Base-by-base conservation (phyloP, 208 protist species). In the Sergeia podlipaevii region DNA sequence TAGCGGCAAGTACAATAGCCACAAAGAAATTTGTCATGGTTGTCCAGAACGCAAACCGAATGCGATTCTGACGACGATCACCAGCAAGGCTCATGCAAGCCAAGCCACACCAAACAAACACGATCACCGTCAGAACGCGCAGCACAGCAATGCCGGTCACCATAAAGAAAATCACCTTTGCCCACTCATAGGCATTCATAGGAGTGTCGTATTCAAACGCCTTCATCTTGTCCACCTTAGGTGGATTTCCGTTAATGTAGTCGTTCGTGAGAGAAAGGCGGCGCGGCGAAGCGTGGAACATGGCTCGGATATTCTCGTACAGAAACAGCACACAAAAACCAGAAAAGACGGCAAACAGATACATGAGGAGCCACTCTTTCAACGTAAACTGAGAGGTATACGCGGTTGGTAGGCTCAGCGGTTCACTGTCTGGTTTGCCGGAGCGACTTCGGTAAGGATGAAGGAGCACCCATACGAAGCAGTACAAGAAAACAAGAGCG, bases 151-250 rank as follows among this genome's bases (percentile, higher is more conserved):
- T 62, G n/a, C 84, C 84, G 15, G 77, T 83, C 1, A 77, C 27
- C 3, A 70, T 47, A 36, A 95, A 92, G 34, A 88, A 85, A 18
- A 59, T 21, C 5, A 84, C 52, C 36, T 95, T 95, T 10, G 78
- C 17, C 23, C 60, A 50, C 52, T 93, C 81, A 65, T 93, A 93
- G 5, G 47, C 33, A 13, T 49, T 79, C 50, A 80, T 54, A n/a
- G 86, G 81, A 1, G 81, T 93, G 52, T 90, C 82, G 55, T 93
- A 90, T 29, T 55, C 53, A 17, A 93, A 74, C 4, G 86, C 82
- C 13, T 73, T 65, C 36, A 78, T 59, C 11, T 70, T 70, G 36
- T 71, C 70, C 24, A 80, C 80, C 38, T 81, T 65, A 0, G 61
- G 46, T 1, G 86, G 86, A 17, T 72, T 57, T 15, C 44, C 52